Evolutionary conservation across 1,284 basidiomycete species (phyloP).

Genomic region (Cerioporus squamosus): DNA sequence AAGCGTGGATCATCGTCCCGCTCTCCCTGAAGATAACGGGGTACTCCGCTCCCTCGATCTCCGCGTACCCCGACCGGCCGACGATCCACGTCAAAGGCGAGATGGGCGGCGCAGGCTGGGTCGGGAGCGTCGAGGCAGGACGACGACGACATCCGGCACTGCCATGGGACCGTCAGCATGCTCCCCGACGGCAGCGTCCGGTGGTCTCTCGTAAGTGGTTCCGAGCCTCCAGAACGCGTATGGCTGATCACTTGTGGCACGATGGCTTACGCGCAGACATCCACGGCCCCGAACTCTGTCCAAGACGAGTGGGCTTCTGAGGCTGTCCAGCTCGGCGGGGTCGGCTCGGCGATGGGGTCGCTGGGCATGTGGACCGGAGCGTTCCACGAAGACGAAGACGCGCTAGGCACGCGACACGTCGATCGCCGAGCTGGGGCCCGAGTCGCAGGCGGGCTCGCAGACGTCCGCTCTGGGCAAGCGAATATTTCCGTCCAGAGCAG

Average conservation of each 20-base stretch:
- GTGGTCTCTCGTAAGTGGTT: slow-evolving; percentile 52
- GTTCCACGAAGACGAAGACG: slow-evolving; percentile 49
- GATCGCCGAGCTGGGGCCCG: no score
- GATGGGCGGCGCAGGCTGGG: slow-evolving; percentile 42
- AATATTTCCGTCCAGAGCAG: no score
- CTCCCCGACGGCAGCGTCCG: slow-evolving; percentile 54
- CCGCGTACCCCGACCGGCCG: slow-evolving; percentile 44
- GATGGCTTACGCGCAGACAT: slow-evolving; percentile 7
- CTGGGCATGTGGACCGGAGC: slow-evolving; percentile 67
- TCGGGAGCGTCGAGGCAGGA: slow-evolving; percentile 11
- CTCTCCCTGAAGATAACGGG: slow-evolving; percentile 49
- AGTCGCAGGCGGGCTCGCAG: no score
- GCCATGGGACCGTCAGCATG: slow-evolving; percentile 54
- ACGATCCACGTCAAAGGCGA: slow-evolving; percentile 55
- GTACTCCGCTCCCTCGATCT: slow-evolving; percentile 43
- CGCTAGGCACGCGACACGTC: slow-evolving; percentile 50
- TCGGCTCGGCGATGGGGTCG: slow-evolving; percentile 54
- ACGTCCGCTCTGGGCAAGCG: no score
- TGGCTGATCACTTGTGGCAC: no score
- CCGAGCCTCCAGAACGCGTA: background rate
- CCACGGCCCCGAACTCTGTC: slow-evolving; percentile 10
- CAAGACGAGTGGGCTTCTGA: slow-evolving; percentile 55
- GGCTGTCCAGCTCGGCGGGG: slow-evolving; percentile 57
- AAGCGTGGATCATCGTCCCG: slow-evolving; percentile 58
- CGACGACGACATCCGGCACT: slow-evolving; percentile 31